Evolutionary conservation across 768 basidiomycete genomes (phyloP).

Genomic region (Ramaria sp.): DNA sequence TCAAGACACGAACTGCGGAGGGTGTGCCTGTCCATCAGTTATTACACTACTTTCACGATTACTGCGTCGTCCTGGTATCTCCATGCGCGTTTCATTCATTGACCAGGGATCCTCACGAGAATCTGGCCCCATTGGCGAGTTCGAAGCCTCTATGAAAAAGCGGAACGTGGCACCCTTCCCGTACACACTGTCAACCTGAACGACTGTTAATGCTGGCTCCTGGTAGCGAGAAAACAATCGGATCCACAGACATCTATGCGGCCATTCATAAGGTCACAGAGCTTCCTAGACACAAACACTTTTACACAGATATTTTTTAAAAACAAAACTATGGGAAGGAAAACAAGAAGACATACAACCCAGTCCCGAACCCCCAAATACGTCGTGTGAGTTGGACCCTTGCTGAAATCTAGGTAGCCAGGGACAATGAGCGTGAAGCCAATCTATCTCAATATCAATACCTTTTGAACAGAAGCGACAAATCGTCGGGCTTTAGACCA

Average conservation of each 20-base stretch:
- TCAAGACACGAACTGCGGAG: background rate
- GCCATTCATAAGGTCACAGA: constrained; percentile 23
- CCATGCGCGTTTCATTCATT: background rate
- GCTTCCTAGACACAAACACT: constrained; percentile 25
- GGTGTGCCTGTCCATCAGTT: background rate
- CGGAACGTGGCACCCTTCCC: constrained; percentile 28
- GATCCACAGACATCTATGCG: constrained; percentile 12
- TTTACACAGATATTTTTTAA: background rate
- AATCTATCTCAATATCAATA: background rate
- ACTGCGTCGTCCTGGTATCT: background rate
- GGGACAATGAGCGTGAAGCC: background rate
- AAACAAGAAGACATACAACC: constrained; percentile 13
- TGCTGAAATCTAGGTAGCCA: constrained; percentile 20
- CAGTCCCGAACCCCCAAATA: constrained; percentile 21
- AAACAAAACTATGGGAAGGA: background rate
- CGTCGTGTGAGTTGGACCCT: constrained; percentile 20
- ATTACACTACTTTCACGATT: background rate
- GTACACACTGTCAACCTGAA: constrained; percentile 24
- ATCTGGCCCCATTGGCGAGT: constrained; percentile 9
- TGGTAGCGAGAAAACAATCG: background rate
- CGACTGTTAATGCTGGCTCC: background rate
- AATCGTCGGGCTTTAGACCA: constrained; percentile 25
- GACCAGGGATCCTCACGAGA: background rate
- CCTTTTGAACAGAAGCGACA: constrained; percentile 22
- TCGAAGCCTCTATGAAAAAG: constrained; percentile 23